Evolutionary conservation across 2,329 filamentous ascomycete species (phyloP), one percentile per base, ranked within the genome.

Genomic region (Colletotrichum ledebouriae): DNA sequence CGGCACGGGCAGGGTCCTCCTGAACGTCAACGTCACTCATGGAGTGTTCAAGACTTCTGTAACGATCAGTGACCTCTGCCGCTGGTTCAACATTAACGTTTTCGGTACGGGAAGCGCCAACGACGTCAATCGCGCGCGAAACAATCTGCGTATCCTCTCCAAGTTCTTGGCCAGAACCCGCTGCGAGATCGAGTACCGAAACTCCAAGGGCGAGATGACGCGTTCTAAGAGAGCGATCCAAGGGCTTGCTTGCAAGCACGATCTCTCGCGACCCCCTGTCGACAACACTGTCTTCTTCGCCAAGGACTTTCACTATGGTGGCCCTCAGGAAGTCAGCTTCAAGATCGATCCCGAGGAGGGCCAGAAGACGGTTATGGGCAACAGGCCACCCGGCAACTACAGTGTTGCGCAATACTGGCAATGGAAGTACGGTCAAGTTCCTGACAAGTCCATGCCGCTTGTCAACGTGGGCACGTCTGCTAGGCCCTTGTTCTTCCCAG

Each of bases 401-500:
- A 76, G 78, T 0, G 83, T 87, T 1, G 73, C 73, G 2, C 76
- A 86, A 0, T 85, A 85, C 62, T 86, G 81, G 72, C 71, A 75
- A 20, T 72, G 77, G 58, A 85, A 58, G n/a, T 56, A 57, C 15
- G 76, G 70, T 71, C 12, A 41, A 6, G 44, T 47, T 41, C 59
- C 50, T 4, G 71, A 72, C 0, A 61, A 78, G 1, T 73, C 52
- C 0, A 68, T 81, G 1, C 90, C 92, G 0, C 82, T 93, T 1
- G 77, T 94, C 70, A 94, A 94, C 73, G 82, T 91, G 11, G 92
- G 91, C 2, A 87, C 78, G 11, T 73, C 74, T 0, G 77, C 81
- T 0, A 86, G 84, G 11, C 90, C 91, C 0, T 83, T 82, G 0
- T 93, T 91, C 72, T 78, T 92, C 42, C 91, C 92, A 0, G 86